phyloP scores from a whole-genome alignment of 306 rosid genomes.

The Begonia loranthoides region DNA sequence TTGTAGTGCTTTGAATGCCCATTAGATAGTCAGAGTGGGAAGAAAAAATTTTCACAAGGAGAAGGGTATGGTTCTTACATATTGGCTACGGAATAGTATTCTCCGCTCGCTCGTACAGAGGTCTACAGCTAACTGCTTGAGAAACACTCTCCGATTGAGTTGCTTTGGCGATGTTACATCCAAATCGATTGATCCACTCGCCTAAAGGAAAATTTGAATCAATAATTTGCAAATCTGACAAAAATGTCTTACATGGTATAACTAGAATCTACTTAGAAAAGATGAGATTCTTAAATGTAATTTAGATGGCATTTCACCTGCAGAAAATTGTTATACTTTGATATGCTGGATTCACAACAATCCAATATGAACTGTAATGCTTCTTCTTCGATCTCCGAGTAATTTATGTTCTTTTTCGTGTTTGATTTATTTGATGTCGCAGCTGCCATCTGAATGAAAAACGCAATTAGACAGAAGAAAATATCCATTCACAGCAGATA shows the following conservation, averaged over 20 bases:
- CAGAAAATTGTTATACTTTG: constrained; percentile 73
- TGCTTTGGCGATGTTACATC: constrained; percentile 89
- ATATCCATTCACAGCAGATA: constrained; percentile 3
- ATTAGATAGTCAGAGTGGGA: neutral
- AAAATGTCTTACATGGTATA: neutral
- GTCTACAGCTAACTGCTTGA: constrained; percentile 84
- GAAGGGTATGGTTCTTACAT: constrained; percentile 32
- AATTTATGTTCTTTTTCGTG: constrained; percentile 47
- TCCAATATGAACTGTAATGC: constrained; percentile 74
- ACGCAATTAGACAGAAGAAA: constrained; percentile 11
- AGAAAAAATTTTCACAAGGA: constrained; percentile 5
- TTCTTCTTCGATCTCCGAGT: constrained; percentile 79
- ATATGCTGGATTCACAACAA: constrained; percentile 78
- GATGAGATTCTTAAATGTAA: neutral
- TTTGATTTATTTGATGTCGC: constrained; percentile 62
- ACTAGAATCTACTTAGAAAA: neutral
- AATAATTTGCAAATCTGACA: neutral
- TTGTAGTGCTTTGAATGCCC: neutral
- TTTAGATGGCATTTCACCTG: constrained; percentile 31
- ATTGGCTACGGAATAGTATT: constrained; percentile 81
- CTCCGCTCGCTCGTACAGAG: constrained; percentile 72
- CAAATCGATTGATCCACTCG: constrained; percentile 87
- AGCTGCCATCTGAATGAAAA: constrained; percentile 64
- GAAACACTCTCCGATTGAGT: constrained; percentile 73
- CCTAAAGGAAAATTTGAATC: constrained; percentile 26